Conservation (phyloP, 2,329 filamentous ascomycete species). For the Elsinoe fawcettii region DNA sequence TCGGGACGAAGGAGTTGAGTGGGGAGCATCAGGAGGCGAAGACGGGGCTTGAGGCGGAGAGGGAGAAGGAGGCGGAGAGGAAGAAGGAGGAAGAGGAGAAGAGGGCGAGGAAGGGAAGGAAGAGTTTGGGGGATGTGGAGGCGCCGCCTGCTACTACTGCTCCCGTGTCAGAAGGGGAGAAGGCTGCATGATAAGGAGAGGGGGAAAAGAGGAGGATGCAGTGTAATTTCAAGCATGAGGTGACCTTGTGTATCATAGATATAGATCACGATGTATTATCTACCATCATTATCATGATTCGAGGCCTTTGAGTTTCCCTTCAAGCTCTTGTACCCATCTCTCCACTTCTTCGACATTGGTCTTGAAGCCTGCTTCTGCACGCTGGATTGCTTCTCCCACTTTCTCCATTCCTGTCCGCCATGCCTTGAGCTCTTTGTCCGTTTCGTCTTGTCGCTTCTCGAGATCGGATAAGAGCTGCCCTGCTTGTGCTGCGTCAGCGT, state of each 20-base stretch:
- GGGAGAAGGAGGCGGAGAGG: conserved; percentile 31
- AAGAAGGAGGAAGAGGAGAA: conserved; percentile 23
- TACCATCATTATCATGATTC: neutral
- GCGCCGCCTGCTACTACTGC: no score
- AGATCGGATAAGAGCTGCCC: conserved; percentile 68
- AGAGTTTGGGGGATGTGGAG: conserved; percentile 3
- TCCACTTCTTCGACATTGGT: conserved; percentile 80
- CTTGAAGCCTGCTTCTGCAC: conserved; percentile 62
- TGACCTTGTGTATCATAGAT: neutral
- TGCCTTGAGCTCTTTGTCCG: conserved; percentile 72
- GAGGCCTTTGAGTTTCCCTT: conserved; percentile 58
- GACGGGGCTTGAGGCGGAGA: conserved; percentile 40
- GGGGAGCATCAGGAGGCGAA: conserved; percentile 42
- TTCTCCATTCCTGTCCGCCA: conserved; percentile 77
- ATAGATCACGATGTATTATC: neutral
- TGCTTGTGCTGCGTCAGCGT: conserved; percentile 77
- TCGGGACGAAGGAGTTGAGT: conserved; percentile 36
- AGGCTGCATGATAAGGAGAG: conserved; percentile 8
- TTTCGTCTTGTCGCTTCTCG: conserved; percentile 72
- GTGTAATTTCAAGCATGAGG: neutral
- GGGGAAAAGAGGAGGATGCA: neutral
- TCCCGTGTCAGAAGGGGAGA: no score
- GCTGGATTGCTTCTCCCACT: conserved; percentile 66
- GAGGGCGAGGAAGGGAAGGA: conserved; percentile 14
- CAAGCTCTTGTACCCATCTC: conserved; percentile 80